Evolutionary conservation across 2,329 filamentous ascomycete species (phyloP).

Genomic region (Exophiala phaeomuriformis): DNA sequence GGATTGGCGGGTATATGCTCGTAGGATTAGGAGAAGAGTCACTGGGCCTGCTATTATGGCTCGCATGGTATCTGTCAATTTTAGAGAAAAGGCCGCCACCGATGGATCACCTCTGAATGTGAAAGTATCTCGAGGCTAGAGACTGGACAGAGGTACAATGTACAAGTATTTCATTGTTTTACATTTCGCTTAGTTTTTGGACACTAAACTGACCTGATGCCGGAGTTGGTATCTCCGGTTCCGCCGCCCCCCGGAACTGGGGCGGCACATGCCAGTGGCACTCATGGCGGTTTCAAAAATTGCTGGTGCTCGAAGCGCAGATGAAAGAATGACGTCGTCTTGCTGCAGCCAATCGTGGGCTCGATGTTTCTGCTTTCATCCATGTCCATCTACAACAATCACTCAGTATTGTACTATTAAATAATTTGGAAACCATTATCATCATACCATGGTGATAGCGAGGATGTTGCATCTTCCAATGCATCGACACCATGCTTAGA

Average conservation of each 20-base stretch:
- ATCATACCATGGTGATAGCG: neutral
- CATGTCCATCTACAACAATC: too few species aligned
- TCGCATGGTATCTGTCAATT: conserved; percentile 35
- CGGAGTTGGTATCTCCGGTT: too few species aligned
- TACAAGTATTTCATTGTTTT: too few species aligned
- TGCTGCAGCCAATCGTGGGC: conserved; percentile 1
- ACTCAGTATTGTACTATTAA: neutral
- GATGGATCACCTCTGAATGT: neutral
- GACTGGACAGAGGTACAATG: neutral
- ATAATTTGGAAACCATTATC: neutral
- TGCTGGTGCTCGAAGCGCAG: too few species aligned
- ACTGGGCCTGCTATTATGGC: conserved; percentile 38
- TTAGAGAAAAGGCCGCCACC: neutral
- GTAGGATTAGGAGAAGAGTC: conserved; percentile 55
- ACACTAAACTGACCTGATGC: too few species aligned
- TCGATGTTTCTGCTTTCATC: neutral
- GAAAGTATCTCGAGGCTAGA: neutral
- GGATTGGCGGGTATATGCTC: conserved; percentile 64
- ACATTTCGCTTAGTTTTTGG: too few species aligned
- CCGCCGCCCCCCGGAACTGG: too few species aligned
- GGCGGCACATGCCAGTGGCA: neutral
- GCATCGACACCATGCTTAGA: conserved; percentile 12
- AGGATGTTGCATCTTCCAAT: neutral
- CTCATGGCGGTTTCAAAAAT: too few species aligned
- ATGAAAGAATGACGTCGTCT: conserved; percentile 1